Evolutionary conservation across 2,329 filamentous ascomycete genomes (phyloP).

Genomic region (Trichoderma brevicompactum): DNA sequence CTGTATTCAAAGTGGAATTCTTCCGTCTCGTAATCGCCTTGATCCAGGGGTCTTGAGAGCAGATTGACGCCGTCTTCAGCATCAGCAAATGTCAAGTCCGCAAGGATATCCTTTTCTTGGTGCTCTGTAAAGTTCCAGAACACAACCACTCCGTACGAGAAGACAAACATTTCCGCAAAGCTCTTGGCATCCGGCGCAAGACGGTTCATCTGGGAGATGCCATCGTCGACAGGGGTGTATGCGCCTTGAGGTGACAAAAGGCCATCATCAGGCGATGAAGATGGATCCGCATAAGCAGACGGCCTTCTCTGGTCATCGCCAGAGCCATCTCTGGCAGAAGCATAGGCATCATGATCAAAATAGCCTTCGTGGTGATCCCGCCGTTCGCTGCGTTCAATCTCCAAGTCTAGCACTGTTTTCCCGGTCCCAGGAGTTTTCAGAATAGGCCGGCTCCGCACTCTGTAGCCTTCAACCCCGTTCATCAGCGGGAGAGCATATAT

Average conservation of each 20-base stretch:
- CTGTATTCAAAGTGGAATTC: constrained; percentile 99
- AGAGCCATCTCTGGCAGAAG: constrained; percentile 39
- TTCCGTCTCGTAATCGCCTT: constrained; percentile 94
- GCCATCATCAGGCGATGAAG: constrained; percentile 38
- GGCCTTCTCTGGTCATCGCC: constrained; percentile 36
- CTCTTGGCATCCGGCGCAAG: constrained; percentile 73
- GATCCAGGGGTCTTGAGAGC: constrained; percentile 76
- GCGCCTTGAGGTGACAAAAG: constrained; percentile 35
- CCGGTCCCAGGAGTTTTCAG: constrained; percentile 88
- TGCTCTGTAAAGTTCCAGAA: constrained; percentile 98
- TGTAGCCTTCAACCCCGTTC: constrained; percentile 82
- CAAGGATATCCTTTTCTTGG: constrained; percentile 95
- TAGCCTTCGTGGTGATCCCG: constrained; percentile 91
- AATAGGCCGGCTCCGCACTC: constrained; percentile 86
- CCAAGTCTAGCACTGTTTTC: constrained; percentile 88
- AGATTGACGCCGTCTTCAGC: constrained; percentile 68
- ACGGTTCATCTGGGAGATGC: constrained; percentile 57
- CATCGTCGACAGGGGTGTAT: constrained; percentile 46
- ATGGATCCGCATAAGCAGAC: constrained; percentile 41
- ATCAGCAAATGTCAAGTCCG: constrained; percentile 87
- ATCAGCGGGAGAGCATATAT: constrained; percentile 92
- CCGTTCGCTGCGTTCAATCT: constrained; percentile 91
- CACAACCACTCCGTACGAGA: constrained; percentile 94
- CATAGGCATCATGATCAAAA: constrained; percentile 73
- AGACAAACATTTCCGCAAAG: constrained; percentile 95